These are phyloP conservation scores for Trichoderma brevicompactum DNA, from an alignment of 2,329 filamentous ascomycete species.

Conservation along the genomic window DNA sequence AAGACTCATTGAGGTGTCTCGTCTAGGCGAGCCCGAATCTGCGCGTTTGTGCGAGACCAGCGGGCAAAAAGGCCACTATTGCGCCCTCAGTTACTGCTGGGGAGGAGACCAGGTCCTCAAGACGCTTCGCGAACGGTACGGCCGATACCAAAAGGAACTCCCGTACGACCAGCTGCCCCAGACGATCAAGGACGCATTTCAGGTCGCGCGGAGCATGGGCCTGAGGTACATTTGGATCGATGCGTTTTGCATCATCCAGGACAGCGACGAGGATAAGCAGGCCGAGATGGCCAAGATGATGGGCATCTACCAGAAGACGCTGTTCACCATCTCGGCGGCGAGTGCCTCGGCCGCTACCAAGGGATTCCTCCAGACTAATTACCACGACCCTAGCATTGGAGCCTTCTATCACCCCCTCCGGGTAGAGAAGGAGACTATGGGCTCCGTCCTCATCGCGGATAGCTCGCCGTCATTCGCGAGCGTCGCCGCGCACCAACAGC, in stretches of 20 bases:
- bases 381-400: conserved; percentile 4
- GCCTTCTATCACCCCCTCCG: neutral
- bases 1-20: conserved; percentile 10
- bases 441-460: neutral
- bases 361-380: neutral
- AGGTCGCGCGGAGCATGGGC: conserved; percentile 1
- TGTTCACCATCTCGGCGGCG: conserved; percentile 2
- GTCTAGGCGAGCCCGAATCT: conserved; percentile 4
- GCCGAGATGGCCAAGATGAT: conserved; percentile 14
- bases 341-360: conserved; percentile 1
- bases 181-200: conserved; percentile 7
- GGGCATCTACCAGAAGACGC: conserved; percentile 1
- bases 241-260: conserved; percentile 12
- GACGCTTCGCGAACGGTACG: conserved; percentile 1
- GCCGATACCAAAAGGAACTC: conserved; percentile 5
- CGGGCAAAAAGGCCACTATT: conserved; percentile 1
- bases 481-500: conserved; percentile 3
- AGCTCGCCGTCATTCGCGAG: neutral
- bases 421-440: neutral
- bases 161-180: conserved; percentile 2
- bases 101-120: conserved; percentile 3
- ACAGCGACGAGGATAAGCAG: conserved; percentile 13
- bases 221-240: conserved; percentile 11
- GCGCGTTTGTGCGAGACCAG: neutral
- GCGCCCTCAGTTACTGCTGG: conserved; percentile 8